phyloP scores from a whole-genome alignment of 306 rosid species.

The Quercus bicolor region DNA sequence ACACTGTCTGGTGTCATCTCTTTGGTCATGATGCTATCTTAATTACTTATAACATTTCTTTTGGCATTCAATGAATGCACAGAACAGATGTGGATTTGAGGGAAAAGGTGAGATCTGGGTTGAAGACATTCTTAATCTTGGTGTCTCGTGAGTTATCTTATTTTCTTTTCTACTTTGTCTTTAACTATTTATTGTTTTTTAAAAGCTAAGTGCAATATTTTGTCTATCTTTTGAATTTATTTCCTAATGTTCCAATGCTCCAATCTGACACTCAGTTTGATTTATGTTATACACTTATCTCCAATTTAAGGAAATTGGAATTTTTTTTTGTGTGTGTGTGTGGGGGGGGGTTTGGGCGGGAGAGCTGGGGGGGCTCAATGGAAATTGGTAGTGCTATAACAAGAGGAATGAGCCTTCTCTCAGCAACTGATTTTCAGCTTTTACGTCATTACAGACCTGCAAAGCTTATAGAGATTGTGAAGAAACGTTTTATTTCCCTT shows the following conservation, averaged over 20 bases:
- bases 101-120: slow-evolving; percentile 95
- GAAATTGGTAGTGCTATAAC: slow-evolving; percentile 1
- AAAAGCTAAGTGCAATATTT: background rate
- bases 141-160: slow-evolving; percentile 74
- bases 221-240: background rate
- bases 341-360: too few relatives aligned
- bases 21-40: slow-evolving; percentile 10
- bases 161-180: background rate
- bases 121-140: slow-evolving; percentile 86
- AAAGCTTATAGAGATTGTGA: slow-evolving; percentile 74
- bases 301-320: background rate
- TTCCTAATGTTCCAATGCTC: background rate
- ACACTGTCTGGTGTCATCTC: slow-evolving; percentile 10
- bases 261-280: background rate
- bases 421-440: slow-evolving; percentile 6
- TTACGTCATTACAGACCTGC: slow-evolving; percentile 55
- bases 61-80: slow-evolving; percentile 33
- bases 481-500: slow-evolving; percentile 69
- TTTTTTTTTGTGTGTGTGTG: too few relatives aligned
- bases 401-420: slow-evolving; percentile 10
- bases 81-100: slow-evolving; percentile 97
- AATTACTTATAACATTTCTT: slow-evolving; percentile 3
- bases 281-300: background rate
- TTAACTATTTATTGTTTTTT: background rate
- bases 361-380: background rate